These are phyloP conservation scores for Pterocarpus macrocarpus DNA, from an alignment of 306 rosid species.

Conservation along the genomic window DNA sequence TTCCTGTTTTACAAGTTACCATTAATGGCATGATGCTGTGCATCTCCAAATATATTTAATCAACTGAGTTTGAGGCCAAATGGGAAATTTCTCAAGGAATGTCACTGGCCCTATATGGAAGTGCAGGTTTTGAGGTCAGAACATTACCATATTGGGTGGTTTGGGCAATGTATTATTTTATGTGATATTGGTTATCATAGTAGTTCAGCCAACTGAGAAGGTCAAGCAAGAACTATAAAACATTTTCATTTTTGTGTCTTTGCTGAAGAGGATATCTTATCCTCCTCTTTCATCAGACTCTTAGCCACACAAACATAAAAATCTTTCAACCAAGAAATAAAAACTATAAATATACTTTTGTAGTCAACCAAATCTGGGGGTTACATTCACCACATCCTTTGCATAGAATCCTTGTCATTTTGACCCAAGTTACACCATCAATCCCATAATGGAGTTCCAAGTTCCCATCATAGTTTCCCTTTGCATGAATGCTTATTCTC, in stretches of 20 bases:
- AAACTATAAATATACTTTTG: too few species aligned
- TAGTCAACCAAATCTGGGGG: background rate
- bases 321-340: too few species aligned
- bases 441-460: background rate
- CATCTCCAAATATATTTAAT: slow-evolving; percentile 18
- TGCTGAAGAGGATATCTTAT: background rate
- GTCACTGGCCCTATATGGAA: background rate
- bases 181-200: slow-evolving; percentile 8
- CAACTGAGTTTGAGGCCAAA: background rate
- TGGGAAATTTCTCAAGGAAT: slow-evolving; percentile 12
- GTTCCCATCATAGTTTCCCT: background rate
- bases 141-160: too few species aligned
- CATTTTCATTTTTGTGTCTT: too few species aligned
- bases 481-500: background rate
- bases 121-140: background rate
- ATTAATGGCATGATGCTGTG: background rate
- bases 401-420: background rate
- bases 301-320: background rate
- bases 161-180: background rate
- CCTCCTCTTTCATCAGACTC: background rate
- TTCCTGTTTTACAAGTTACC: background rate
- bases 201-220: background rate
- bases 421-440: background rate
- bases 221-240: too few species aligned
- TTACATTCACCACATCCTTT: background rate